Evolutionary conservation across 176 grass and related monocot genomes (phyloP).

Genomic region (Triticum dicoccoides): DNA sequence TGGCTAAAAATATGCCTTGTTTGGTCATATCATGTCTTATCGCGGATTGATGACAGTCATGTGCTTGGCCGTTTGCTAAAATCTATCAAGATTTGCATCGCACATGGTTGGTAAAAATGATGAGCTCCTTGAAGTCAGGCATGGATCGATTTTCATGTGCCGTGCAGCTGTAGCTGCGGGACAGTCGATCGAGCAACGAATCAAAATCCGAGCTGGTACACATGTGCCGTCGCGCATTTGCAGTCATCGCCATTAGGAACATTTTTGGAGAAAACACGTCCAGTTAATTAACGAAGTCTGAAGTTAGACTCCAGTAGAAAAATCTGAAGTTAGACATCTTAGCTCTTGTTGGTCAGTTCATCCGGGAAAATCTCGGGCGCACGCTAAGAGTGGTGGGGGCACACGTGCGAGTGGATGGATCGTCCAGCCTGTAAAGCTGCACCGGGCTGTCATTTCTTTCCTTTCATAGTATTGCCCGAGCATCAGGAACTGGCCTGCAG

Average conservation of each 20-base stretch:
- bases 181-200: background rate
- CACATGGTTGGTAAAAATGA: slow-evolving; percentile 20
- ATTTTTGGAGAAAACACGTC: too few relatives aligned
- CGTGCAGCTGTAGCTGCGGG: background rate
- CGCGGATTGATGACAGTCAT: slow-evolving; percentile 10
- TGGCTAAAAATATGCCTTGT: background rate
- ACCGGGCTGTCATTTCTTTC: background rate
- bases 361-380: too few relatives aligned
- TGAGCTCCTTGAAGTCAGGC: slow-evolving; percentile 1
- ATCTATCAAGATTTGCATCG: background rate
- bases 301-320: background rate
- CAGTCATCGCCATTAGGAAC: background rate
- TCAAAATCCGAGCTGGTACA: background rate
- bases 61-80: slow-evolving; percentile 3
- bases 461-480: background rate
- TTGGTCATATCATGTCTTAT: background rate
- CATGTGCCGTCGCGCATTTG: background rate
- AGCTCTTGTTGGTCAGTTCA: too few relatives aligned
- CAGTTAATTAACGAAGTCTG: background rate
- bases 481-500: background rate
- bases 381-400: too few relatives aligned
- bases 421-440: background rate
- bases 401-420: slow-evolving; percentile 7
- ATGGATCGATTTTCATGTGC: background rate
- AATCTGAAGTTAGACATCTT: background rate